Conservation (phyloP, 176 grass and related monocot genomes). For the Paspalum notatum region DNA sequence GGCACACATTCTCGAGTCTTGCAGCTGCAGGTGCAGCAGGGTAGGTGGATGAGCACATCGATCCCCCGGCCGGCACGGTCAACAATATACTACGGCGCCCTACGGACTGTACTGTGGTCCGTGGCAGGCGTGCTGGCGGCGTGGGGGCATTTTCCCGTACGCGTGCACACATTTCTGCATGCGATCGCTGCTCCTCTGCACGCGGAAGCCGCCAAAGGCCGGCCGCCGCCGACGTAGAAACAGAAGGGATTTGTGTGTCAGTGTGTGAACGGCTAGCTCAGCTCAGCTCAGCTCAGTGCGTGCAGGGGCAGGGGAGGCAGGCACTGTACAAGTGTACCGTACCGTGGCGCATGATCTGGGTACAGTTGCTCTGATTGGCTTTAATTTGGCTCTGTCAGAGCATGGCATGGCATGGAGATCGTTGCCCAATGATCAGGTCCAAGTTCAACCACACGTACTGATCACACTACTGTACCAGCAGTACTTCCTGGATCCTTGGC, state of each 20-base stretch:
- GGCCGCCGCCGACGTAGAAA: neutral
- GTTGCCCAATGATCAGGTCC: neutral
- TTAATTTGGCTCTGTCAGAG: neutral
- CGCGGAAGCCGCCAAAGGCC: conserved; percentile 9
- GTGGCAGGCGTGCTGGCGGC: neutral
- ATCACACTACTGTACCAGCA: too few species aligned
- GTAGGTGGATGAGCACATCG: neutral
- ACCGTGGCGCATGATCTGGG: too few species aligned
- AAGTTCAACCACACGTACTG: neutral
- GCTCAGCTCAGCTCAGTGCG: too few species aligned
- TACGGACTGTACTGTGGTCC: neutral
- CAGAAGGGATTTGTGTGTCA: neutral
- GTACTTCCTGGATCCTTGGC: too few species aligned
- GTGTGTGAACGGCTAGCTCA: neutral
- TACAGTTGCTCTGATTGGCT: neutral
- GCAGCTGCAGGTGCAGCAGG: conserved; percentile 6
- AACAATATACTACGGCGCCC: conserved; percentile 19
- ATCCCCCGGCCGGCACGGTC: neutral
- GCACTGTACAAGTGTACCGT: neutral
- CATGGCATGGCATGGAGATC: neutral
- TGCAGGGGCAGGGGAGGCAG: conserved; percentile 4
- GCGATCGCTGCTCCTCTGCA: conserved; percentile 12
- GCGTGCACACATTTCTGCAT: neutral
- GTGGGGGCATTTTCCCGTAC: neutral
- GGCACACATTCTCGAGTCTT: neutral